Conservation (phyloP, 148 eudicot species). For the Rhododendron ovatum region DNA sequence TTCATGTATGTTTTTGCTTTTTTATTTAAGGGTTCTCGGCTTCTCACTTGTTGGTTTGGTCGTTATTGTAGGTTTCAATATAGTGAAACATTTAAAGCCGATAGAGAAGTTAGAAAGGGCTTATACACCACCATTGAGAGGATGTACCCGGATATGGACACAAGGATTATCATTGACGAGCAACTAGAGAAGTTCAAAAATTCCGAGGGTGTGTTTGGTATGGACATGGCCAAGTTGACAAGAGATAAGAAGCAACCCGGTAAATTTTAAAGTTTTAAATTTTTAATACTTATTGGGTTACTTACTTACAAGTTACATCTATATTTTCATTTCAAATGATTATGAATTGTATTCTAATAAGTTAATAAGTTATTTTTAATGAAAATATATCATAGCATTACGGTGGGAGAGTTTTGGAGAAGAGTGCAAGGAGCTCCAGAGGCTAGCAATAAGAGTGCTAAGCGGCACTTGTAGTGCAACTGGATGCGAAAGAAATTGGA, state of each 20-base stretch:
- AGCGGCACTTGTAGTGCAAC: too few relatives aligned
- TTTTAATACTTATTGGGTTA: not conserved
- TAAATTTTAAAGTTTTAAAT: not conserved
- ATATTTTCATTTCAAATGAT: not conserved
- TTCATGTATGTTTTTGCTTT: not conserved
- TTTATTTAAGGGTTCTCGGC: not conserved
- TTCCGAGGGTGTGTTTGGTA: not conserved
- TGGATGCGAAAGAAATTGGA: too few relatives aligned
- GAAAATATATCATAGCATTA: not conserved
- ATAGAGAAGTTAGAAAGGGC: not conserved
- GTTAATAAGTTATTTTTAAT: too few relatives aligned
- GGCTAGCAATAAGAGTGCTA: too few relatives aligned
- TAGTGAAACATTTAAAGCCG: too few relatives aligned
- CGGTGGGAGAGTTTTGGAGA: constrained; percentile 2
- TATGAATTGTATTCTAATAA: too few relatives aligned
- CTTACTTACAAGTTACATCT: not conserved
- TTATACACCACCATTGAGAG: not conserved
- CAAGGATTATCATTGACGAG: not conserved
- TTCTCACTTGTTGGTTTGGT: too few relatives aligned
- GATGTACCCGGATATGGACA: not conserved
- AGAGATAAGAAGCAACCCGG: not conserved
- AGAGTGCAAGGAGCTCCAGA: not conserved
- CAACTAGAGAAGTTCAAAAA: not conserved
- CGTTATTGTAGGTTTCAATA: not conserved
- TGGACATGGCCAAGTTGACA: not conserved